phyloP scores from a whole-genome alignment of 2,329 filamentous ascomycete genomes.

The Aspergillus neoniger region DNA sequence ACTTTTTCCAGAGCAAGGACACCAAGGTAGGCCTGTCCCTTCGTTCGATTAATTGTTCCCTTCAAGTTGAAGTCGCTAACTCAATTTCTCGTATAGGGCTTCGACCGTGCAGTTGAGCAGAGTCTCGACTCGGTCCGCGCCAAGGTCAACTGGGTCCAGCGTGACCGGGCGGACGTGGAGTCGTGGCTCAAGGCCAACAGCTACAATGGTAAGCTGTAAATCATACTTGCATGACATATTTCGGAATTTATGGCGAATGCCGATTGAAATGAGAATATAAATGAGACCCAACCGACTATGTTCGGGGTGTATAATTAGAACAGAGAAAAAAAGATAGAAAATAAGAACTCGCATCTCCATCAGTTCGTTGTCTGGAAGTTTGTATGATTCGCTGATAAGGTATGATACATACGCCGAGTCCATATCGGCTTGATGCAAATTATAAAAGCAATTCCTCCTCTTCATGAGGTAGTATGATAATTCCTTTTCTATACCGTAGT shows the following conservation, averaged over 20 bases:
- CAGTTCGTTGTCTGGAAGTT: not conserved
- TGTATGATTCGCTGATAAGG: not conserved
- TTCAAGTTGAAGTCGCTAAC: not conserved
- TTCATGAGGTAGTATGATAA: not conserved
- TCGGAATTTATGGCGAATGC: not conserved
- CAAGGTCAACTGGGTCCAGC: constrained; percentile 77
- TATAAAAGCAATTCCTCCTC: not conserved
- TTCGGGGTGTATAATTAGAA: not conserved
- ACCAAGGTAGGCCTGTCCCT: constrained; percentile 61
- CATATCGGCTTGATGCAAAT: not conserved
- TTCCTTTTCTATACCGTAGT: not conserved
- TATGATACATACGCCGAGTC: not conserved
- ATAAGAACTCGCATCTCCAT: too few species aligned
- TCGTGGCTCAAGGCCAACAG: constrained; percentile 68
- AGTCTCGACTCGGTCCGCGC: constrained; percentile 80
- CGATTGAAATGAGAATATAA: not conserved
- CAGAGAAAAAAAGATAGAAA: not conserved
- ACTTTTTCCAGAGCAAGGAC: constrained; percentile 79
- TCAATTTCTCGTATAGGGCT: constrained; percentile 54
- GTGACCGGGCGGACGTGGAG: constrained; percentile 76
- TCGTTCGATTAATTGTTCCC: not conserved
- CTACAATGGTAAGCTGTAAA: constrained; percentile 50
- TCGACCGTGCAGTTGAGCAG: constrained; percentile 86
- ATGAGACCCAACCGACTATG: not conserved
- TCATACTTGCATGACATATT: not conserved